Conservation (phyloP, 2,329 filamentous ascomycete species). For the Aspergillus spinulosporus region DNA sequence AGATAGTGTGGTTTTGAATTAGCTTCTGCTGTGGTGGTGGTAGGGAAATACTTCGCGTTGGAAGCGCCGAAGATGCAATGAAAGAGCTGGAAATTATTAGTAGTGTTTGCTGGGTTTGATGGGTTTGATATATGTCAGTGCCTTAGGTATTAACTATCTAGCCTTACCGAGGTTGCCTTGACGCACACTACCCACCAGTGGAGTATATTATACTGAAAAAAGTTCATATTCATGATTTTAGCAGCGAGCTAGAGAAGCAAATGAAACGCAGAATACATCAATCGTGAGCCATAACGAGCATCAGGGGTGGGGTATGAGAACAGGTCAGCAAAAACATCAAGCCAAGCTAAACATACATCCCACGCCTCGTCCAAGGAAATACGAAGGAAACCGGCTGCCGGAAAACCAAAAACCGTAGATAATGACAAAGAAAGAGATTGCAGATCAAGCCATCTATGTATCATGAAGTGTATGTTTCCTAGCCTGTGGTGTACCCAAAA, state of each 20-base stretch:
- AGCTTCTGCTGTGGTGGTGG: slow-evolving; percentile 3
- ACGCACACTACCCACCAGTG: neutral
- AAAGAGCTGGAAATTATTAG: neutral
- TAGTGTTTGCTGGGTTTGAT: neutral
- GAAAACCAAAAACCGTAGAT: slow-evolving; percentile 7
- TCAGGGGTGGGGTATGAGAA: slow-evolving; percentile 17
- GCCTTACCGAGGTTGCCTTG: no score
- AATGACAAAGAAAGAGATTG: slow-evolving; percentile 5
- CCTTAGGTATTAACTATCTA: slow-evolving; percentile 3
- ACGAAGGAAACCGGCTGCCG: slow-evolving; percentile 7
- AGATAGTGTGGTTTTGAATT: neutral
- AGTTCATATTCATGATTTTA: neutral
- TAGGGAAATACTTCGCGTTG: neutral
- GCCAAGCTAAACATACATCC: slow-evolving; percentile 14
- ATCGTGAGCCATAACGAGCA: slow-evolving; percentile 16
- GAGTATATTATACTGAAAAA: neutral
- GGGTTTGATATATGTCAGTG: slow-evolving; percentile 7
- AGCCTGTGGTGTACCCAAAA: slow-evolving; percentile 1
- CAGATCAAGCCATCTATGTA: slow-evolving; percentile 5
- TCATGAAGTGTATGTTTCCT: neutral
- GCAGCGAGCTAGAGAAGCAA: neutral
- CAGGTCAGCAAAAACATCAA: slow-evolving; percentile 7
- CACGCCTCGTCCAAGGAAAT: slow-evolving; percentile 11
- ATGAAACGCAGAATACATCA: slow-evolving; percentile 12
- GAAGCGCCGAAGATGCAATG: slow-evolving; percentile 1